Percentiles rank a stretch among this genome's conserved stretches.
Evolutionary conservation across 345 rosid genomes (phyloP).

Genomic region (Hibiscus tridactylites): DNA sequence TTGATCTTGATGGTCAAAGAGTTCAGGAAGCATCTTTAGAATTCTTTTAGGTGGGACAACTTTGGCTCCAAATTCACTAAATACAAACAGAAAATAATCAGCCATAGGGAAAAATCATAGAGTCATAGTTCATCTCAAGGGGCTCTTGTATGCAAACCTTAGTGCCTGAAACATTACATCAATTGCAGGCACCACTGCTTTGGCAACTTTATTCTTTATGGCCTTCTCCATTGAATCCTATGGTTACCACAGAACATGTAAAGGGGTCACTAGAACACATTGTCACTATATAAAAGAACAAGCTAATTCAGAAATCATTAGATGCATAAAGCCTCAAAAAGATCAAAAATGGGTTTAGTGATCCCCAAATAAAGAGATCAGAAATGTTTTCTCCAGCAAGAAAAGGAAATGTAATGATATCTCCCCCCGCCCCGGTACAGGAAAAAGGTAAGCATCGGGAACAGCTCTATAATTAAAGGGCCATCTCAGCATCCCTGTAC

Average conservation of each 20-base stretch:
- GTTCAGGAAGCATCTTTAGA: constrained; percentile 96
- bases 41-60: constrained; percentile 88
- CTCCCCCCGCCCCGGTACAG: no score
- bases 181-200: constrained; percentile 99
- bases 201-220: constrained; percentile 97
- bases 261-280: not conserved
- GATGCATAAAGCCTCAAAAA: not conserved
- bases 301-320: not conserved
- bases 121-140: not conserved
- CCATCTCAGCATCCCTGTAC: not conserved
- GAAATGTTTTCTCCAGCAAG: not conserved
- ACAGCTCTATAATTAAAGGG: not conserved
- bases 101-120: constrained; percentile 9
- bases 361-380: not conserved
- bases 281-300: not conserved
- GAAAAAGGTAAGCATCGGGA: not conserved
- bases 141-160: constrained; percentile 44
- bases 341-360: not conserved
- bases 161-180: constrained; percentile 97
- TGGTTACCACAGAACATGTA: constrained; percentile 7
- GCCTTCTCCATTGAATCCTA: constrained; percentile 99
- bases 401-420: not conserved
- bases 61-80: constrained; percentile 94
- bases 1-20: constrained; percentile 98
- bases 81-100: constrained; percentile 11